phyloP scores from a whole-genome alignment of 106 monocot species.

The Apostasia ramifera region DNA sequence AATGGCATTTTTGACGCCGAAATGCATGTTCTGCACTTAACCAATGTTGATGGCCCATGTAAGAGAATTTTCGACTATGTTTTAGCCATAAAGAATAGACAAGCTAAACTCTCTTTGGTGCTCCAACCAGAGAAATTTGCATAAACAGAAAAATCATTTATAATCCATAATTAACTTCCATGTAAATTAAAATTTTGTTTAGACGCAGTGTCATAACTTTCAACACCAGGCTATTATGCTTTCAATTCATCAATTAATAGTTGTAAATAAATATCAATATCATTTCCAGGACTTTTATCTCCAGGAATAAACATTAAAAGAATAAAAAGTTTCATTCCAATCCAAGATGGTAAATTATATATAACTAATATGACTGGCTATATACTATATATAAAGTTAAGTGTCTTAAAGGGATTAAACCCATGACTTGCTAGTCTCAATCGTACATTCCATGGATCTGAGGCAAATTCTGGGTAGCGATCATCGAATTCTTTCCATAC shows the following conservation, averaged over 20 bases:
- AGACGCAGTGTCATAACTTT: not conserved
- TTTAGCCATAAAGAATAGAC: not conserved
- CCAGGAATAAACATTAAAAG: not conserved
- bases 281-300: too few relatives aligned
- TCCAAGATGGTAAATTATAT: not conserved
- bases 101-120: not conserved
- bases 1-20: not conserved
- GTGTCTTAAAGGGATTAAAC: too few relatives aligned
- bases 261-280: too few relatives aligned
- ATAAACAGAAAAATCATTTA: too few relatives aligned
- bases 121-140: too few relatives aligned
- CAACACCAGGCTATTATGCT: not conserved
- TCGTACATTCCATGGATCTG: not conserved
- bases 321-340: not conserved
- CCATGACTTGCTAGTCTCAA: too few relatives aligned
- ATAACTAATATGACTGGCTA: not conserved
- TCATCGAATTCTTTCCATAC: slow-evolving; percentile 4
- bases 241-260: not conserved
- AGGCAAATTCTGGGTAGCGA: too few relatives aligned
- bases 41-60: not conserved
- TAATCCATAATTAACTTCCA: not conserved
- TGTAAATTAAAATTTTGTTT: not conserved
- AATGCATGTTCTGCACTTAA: not conserved
- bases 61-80: too few relatives aligned
- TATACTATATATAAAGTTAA: slow-evolving; percentile 1